These are phyloP conservation scores for Paralagenidium karlingii DNA, from an alignment of 352 stramenopile species.

Conservation along the genomic window DNA sequence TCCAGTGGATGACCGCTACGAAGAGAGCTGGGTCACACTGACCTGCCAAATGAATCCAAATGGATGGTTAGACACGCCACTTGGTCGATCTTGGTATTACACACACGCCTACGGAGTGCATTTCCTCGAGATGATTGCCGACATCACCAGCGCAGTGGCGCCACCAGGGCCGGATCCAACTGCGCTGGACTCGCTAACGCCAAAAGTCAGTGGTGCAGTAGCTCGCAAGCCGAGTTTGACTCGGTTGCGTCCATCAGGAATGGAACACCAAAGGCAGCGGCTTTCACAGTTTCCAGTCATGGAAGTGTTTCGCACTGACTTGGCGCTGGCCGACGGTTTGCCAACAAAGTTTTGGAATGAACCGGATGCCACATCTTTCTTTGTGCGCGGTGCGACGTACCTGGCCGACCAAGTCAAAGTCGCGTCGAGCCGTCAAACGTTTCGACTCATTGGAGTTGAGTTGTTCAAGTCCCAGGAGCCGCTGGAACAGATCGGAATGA, in stretches of 20 bases:
- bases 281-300: conserved; percentile 40
- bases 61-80: conserved; percentile 45
- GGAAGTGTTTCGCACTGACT: conserved; percentile 47
- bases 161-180: too few species aligned
- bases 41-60: conserved; percentile 76
- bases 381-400: conserved; percentile 56
- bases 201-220: neutral
- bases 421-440: conserved; percentile 36
- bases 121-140: conserved; percentile 74
- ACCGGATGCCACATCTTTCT: conserved; percentile 41
- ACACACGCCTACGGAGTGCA: conserved; percentile 57
- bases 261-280: too few species aligned
- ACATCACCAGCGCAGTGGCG: conserved; percentile 6
- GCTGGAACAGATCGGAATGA: conserved; percentile 45
- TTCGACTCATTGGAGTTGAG: conserved; percentile 55
- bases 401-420: conserved; percentile 45
- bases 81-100: conserved; percentile 60
- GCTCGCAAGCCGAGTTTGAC: neutral
- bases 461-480: conserved; percentile 38
- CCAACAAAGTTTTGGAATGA: conserved; percentile 77
- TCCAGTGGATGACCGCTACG: conserved; percentile 41
- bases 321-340: conserved; percentile 31
- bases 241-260: neutral
- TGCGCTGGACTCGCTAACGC: conserved; percentile 1
- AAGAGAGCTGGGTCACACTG: conserved; percentile 69